Base-by-base conservation (phyloP, 2,329 filamentous ascomycete genomes). In the Coniochaeta prunicola region DNA sequence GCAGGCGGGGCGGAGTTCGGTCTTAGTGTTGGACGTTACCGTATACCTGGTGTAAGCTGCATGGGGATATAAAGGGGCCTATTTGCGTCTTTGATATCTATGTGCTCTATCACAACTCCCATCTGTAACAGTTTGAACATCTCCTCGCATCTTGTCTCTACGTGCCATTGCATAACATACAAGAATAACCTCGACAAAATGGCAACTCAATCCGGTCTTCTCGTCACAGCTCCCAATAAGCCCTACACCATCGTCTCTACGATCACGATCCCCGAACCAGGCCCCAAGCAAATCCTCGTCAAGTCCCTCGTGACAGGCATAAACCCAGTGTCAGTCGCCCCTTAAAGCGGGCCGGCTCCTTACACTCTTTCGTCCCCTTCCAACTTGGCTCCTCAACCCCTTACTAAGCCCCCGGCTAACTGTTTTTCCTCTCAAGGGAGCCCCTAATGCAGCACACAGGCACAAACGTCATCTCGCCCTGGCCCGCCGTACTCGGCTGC, bases 401-500 rank as follows among this genome's bases (percentile, higher is more conserved):
- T 38, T 26, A 33, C 34, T 17, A 40, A 40, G 10, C 15, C 36
- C 7, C 36, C 36, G 13, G 13, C n/a, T n/a, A 34, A 7, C 31
- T 34, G 31, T 34, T 7, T 7, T 34, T 15, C 19, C n/a, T 42
- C 40, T n/a, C 40, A 9, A 71, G 66, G 2, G 74, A 76, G 10
- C 60, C 61, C 0, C 64, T 73, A 48, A 73, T 74, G 64, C 69
- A 70, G 42, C 60, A 66, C 3, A 66, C 65, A 0, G 74, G 73
- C 10, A 38, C 69, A 17, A 42, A 42, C 0, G 63, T 76, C 3
- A 60, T 75, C 10, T 63, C 57, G 0, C 61, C 64, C 6, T 74
- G 68, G 66, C 74, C 74, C 1, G 71, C 71, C 2, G 66, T 76
- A 15, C 62, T 75, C 0, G 73, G 74, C 15, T 74, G 71, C 50